A percentile compares a stretch with the other conserved stretches of the same genome.
Conservation (phyloP, 2,329 filamentous ascomycete species). For the Zymoseptoria passerinii region DNA sequence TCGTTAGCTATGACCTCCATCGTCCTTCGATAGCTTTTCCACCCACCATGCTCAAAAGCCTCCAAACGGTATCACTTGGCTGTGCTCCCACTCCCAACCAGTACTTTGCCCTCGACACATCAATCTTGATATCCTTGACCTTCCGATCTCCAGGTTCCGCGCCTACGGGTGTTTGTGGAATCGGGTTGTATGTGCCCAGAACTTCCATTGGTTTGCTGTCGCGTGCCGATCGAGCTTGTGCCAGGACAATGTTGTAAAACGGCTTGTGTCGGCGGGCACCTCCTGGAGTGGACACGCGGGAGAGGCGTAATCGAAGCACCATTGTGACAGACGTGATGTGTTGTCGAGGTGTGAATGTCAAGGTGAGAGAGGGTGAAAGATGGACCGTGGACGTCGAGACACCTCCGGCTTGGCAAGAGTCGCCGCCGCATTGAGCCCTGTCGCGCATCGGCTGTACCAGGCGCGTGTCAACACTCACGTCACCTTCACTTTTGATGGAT, state of each 20-base stretch:
- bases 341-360: not conserved
- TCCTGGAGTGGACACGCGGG: conserved; percentile 65
- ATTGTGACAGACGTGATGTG: conserved; percentile 35
- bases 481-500: not conserved
- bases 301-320: conserved; percentile 89
- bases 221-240: conserved; percentile 80
- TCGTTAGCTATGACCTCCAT: not conserved
- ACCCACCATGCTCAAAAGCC: conserved; percentile 69
- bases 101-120: conserved; percentile 73
- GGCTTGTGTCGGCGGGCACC: conserved; percentile 64
- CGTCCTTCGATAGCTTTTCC: not conserved
- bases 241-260: conserved; percentile 92
- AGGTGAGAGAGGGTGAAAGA: not conserved
- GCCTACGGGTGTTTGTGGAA: conserved; percentile 49
- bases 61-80: conserved; percentile 82
- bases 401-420: not conserved
- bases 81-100: conserved; percentile 97
- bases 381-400: not conserved
- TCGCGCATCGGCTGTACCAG: not conserved
- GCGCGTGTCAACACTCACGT: not conserved
- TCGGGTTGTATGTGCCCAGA: conserved; percentile 58
- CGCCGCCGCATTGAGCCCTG: not conserved
- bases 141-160: conserved; percentile 49
- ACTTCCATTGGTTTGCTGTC: conserved; percentile 89
- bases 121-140: conserved; percentile 87